These are phyloP conservation scores for Cladophialophora carrionii DNA, from an alignment of 2,329 filamentous ascomycete genomes.

Conservation along the genomic window DNA sequence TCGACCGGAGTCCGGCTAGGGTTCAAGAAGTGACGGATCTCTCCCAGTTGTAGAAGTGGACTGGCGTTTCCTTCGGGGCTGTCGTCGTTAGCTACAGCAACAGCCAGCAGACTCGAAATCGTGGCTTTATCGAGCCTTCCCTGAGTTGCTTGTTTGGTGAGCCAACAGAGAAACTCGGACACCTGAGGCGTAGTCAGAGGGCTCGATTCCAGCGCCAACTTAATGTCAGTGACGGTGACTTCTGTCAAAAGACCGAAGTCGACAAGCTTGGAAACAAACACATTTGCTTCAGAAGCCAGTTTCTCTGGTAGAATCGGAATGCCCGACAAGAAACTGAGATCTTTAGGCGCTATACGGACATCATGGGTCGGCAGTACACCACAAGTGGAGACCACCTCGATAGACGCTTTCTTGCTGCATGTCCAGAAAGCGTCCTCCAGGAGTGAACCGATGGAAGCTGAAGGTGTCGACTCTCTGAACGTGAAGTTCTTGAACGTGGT, in stretches of 20 bases:
- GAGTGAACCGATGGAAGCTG: conserved; percentile 76
- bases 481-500: conserved; percentile 87
- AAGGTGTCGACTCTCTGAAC: conserved; percentile 88
- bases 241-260: conserved; percentile 85
- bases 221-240: conserved; percentile 85
- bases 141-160: conserved; percentile 69
- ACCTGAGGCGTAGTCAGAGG: conserved; percentile 79
- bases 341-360: conserved; percentile 74
- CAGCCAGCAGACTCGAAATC: conserved; percentile 72
- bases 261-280: conserved; percentile 77
- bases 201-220: conserved; percentile 77
- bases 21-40: conserved; percentile 74
- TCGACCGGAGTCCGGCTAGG: conserved; percentile 78
- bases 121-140: conserved; percentile 72
- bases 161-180: conserved; percentile 81
- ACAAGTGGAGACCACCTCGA: conserved; percentile 85
- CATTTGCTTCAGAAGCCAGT: conserved; percentile 66
- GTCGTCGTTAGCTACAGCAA: conserved; percentile 63
- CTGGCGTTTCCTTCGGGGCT: conserved; percentile 63
- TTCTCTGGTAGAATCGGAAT: conserved; percentile 84
- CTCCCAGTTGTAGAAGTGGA: conserved; percentile 74
- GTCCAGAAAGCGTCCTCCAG: conserved; percentile 98
- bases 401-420: conserved; percentile 76
- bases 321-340: conserved; percentile 78
- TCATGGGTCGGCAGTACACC: conserved; percentile 83